These are phyloP conservation scores for Barnettozyma hawaiiensis DNA, from an alignment of 1,139 yeast genomes.

Conservation along the genomic window DNA sequence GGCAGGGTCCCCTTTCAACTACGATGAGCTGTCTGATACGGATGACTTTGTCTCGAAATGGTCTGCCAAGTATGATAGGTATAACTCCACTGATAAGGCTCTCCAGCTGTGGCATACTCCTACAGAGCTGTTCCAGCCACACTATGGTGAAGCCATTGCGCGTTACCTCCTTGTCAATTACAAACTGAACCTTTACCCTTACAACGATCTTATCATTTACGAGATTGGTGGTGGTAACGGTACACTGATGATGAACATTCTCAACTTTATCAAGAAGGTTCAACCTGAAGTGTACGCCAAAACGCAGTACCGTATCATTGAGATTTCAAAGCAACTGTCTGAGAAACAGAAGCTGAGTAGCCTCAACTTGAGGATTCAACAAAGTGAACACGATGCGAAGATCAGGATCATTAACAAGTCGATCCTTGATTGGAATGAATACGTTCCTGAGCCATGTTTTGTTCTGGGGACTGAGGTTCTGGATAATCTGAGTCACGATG, in stretches of 20 bases:
- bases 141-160: constrained; percentile 81
- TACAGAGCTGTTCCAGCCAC: constrained; percentile 77
- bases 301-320: constrained; percentile 70
- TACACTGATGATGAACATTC: constrained; percentile 73
- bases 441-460: constrained; percentile 66
- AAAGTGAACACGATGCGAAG: constrained; percentile 32
- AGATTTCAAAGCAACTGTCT: constrained; percentile 66
- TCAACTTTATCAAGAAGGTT: constrained; percentile 54
- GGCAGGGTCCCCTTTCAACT: constrained; percentile 56
- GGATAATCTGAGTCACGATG: constrained; percentile 82
- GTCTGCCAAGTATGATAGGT: constrained; percentile 59
- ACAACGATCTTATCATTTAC: constrained; percentile 62
- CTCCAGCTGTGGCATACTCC: constrained; percentile 90
- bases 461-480: constrained; percentile 80
- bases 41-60: constrained; percentile 69
- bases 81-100: constrained; percentile 34
- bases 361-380: constrained; percentile 21
- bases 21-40: constrained; percentile 50
- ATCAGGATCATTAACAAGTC: constrained; percentile 68
- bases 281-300: constrained; percentile 69
- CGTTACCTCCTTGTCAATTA: constrained; percentile 66
- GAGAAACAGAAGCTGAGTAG: constrained; percentile 43
- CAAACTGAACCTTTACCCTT: constrained; percentile 60
- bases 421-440: constrained; percentile 66
- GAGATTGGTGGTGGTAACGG: constrained; percentile 95